Evolutionary conservation across 2,329 filamentous ascomycete genomes (phyloP).

Genomic region (Scedosporium apiospermum): DNA sequence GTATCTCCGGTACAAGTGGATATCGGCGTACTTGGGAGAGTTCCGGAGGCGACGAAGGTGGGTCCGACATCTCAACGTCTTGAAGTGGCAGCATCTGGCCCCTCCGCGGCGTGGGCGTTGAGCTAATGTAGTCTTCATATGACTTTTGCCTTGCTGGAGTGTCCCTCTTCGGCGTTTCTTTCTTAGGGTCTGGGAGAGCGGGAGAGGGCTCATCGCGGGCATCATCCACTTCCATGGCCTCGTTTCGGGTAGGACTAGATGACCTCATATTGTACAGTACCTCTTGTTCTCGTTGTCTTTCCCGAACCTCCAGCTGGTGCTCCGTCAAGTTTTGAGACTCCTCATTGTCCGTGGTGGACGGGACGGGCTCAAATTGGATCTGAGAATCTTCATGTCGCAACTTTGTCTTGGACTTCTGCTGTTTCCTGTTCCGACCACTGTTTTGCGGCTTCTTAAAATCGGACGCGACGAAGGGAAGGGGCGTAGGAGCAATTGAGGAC

Average conservation of each 20-base stretch:
- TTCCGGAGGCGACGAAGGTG: constrained; percentile 50
- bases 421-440: constrained; percentile 8
- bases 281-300: constrained; percentile 58
- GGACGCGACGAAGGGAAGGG: neutral
- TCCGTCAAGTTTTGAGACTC: constrained; percentile 73
- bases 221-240: neutral
- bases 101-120: constrained; percentile 51
- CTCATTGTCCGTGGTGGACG: constrained; percentile 41
- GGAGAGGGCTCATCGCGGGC: constrained; percentile 11
- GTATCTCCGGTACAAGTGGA: constrained; percentile 41
- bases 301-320: constrained; percentile 66
- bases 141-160: constrained; percentile 35
- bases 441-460: neutral
- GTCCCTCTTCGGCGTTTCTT: constrained; percentile 18
- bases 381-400: constrained; percentile 76
- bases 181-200: constrained; percentile 9
- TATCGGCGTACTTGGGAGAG: constrained; percentile 32
- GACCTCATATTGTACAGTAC: neutral
- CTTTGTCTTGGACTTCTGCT: constrained; percentile 33
- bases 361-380: constrained; percentile 63
- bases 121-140: constrained; percentile 45
- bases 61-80: constrained; percentile 38
- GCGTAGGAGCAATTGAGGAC: neutral
- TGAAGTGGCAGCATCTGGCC: constrained; percentile 39
- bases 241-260: neutral